A percentile compares a stretch with the other conserved stretches of the same genome.
Evolutionary conservation across 768 basidiomycete genomes (phyloP).

Genomic region (Phylloporus sp.): DNA sequence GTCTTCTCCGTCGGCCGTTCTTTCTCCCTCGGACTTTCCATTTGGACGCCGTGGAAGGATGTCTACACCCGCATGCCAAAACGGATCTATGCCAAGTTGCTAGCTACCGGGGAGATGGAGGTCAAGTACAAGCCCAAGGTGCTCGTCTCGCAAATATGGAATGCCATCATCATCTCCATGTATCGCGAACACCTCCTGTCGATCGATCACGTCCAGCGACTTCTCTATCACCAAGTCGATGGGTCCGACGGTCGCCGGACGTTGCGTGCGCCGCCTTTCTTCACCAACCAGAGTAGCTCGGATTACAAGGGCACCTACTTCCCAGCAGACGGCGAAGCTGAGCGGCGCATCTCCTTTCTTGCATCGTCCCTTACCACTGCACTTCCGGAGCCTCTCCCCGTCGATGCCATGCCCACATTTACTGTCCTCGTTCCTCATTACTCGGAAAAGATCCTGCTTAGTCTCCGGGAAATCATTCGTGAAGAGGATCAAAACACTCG

Average conservation of each 20-base stretch:
- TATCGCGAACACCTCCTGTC: constrained; percentile 97
- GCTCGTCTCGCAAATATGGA: constrained; percentile 98
- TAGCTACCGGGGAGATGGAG: constrained; percentile 97
- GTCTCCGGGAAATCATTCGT: constrained; percentile 94
- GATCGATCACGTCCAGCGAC: constrained; percentile 96
- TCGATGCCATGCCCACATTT: constrained; percentile 99
- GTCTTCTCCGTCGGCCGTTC: constrained; percentile 89
- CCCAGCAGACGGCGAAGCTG: constrained; percentile 90
- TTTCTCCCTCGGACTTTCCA: constrained; percentile 88
- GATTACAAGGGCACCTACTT: constrained; percentile 81
- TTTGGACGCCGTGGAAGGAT: constrained; percentile 99
- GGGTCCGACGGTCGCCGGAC: constrained; percentile 84
- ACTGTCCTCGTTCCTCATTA: constrained; percentile 99
- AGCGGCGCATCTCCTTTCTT: constrained; percentile 98
- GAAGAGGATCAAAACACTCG: constrained; percentile 97
- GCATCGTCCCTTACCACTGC: constrained; percentile 95
- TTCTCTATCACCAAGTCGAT: constrained; percentile 96
- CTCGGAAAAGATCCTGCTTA: constrained; percentile 96
- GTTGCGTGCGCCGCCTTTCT: constrained; percentile 95
- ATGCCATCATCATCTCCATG: constrained; percentile 99
- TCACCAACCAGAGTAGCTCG: constrained; percentile 82
- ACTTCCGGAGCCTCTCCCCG: constrained; percentile 89
- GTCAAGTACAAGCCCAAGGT: constrained; percentile 99
- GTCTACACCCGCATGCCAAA: constrained; percentile 95
- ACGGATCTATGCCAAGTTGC: constrained; percentile 94